Evolutionary conservation across 2,329 filamentous ascomycete species (phyloP), one percentile per base, ranked within the genome.

Genomic region (Graphilbum fragrans): DNA sequence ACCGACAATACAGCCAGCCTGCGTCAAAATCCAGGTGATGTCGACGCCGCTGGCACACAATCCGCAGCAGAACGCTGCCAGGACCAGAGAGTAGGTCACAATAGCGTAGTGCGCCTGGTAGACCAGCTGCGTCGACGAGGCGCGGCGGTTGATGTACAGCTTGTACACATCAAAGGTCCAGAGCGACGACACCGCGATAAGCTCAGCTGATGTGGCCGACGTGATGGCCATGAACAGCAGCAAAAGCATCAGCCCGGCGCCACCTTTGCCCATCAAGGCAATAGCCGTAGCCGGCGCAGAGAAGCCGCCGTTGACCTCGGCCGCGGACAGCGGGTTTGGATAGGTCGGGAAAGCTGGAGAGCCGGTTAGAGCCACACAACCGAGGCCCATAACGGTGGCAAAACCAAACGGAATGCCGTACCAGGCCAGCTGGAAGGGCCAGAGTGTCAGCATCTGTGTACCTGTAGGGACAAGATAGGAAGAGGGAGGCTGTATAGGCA

Each of bases 151-250:
- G 63, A 93, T 73, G 56, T 94, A 94, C 1, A 82, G 86, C 45
- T 86, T 80, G 62, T 92, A 94, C 49, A 92, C 72, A 54, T 94
- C 86, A 56, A 90, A 93, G 1, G 86, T 90, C 61, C 80, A 78
- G 59, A 94, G 92, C 8, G 81, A 86, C 2, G 83, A 88, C 1
- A 92, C 84, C 3, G 87, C 85, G 42, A 94, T 88, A 5, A 94
- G 65, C 56, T 94, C 82, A 0, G 86, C 80, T 1, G 80, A 87
- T 47, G 82, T 82, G 0, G 86, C 82, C 3, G 77, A 85, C 0
- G 86, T 94, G 22, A 94, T 86, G 18, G 87, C 86, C 77, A 93
- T 86, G 65, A 93, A 92, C 39, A 93, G 72, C 48, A 93, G 76
- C 16, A 94, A 63, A 1, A 92, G 70, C 0, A 83, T 86, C 0